Evolutionary conservation across 2,329 filamentous ascomycete species (phyloP).

Genomic region (Triangularia verruculosa): DNA sequence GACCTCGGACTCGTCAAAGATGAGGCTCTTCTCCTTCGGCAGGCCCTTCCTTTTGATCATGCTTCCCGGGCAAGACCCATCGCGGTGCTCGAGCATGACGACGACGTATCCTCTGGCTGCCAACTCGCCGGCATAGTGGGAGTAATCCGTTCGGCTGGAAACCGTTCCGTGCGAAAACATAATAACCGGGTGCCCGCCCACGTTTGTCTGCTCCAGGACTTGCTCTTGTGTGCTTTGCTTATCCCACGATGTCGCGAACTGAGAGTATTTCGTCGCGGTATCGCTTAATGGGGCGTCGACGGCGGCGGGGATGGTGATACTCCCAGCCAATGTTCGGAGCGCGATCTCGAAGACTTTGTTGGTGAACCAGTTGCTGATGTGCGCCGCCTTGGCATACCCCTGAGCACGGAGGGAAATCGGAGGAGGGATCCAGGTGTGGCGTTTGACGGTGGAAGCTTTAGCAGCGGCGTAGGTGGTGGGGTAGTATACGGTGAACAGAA

Average conservation of each 20-base stretch:
- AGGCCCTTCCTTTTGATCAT: conserved; percentile 35
- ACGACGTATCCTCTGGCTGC: conserved; percentile 49
- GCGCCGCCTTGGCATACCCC: conserved; percentile 46
- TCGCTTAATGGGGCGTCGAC: conserved; percentile 44
- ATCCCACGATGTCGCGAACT: conserved; percentile 26
- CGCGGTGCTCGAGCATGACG: conserved; percentile 51
- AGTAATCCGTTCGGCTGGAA: conserved; percentile 50
- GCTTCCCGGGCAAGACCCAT: conserved; percentile 49
- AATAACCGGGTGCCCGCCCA: conserved; percentile 40
- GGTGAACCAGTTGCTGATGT: conserved; percentile 42
- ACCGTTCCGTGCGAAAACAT: conserved; percentile 54
- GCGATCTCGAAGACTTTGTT: conserved; percentile 43
- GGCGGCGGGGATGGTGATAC: conserved; percentile 45
- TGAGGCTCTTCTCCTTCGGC: conserved; percentile 32
- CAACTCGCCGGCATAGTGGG: conserved; percentile 48
- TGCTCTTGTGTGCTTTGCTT: conserved; percentile 26
- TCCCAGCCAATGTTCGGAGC: conserved; percentile 42
- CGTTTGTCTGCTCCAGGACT: conserved; percentile 19
- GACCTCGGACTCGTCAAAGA: conserved; percentile 39
- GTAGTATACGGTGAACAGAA: conserved; percentile 51
- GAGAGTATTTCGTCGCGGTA: conserved; percentile 17
- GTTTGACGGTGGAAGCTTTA: conserved; percentile 19
- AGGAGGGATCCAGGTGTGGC: conserved; percentile 44
- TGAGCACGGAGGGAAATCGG: conserved; percentile 44
- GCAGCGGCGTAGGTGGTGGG: conserved; percentile 35